Base-by-base conservation (phyloP, 2,329 filamentous ascomycete species). In the Chrysoporthe austroafricana region DNA sequence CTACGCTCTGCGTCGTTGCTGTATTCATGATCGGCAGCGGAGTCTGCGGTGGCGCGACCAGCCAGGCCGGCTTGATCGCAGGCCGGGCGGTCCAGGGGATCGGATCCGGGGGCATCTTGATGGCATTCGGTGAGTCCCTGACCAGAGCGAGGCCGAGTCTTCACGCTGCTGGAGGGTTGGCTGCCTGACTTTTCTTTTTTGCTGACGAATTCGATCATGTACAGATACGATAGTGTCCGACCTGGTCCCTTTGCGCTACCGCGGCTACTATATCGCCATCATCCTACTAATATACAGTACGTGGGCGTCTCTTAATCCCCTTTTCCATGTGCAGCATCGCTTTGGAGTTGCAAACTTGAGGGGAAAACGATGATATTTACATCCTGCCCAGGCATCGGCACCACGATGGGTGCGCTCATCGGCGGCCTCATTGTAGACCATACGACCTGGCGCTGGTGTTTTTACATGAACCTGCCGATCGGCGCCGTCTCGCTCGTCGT, bases 21-120 rank as follows among this genome's bases (percentile, higher is more conserved):
- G 69, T 85, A 0, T 87, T 87, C 67, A 79, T 77, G 0, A 70
- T 88, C 0, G 86, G 86, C 0, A 85, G 84, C 64, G 83, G 80
- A 0, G 77, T 89, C 2, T 80, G 77, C 46, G 86, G 84, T 9
- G 44, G 60, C 21, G 70, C 69, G 14, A 64, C 34, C 7, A 66
- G 7, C 43, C n/a, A 39, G 7, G 48, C 9, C 16, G 71, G 67
- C 65, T 36, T 71, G 1, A 71, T 73, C 34, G 69, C 66, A 6
- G 71, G 71, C 4, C 70, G 71, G 1, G 67, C 67, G 4, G 52
- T 70, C 9, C 61, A 73, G 44, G 71, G 71, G 13, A 46, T 66
- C 6, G 71, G 71, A 4, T 43, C 46, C 2, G 69, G 69, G 2
- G 70, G 73, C 52, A 71, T 73, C 66, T 46, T 46, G 6, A 21